Conservation (phyloP, 495 filamentous ascomycete genomes). For the Trichoderma erinaceum region DNA sequence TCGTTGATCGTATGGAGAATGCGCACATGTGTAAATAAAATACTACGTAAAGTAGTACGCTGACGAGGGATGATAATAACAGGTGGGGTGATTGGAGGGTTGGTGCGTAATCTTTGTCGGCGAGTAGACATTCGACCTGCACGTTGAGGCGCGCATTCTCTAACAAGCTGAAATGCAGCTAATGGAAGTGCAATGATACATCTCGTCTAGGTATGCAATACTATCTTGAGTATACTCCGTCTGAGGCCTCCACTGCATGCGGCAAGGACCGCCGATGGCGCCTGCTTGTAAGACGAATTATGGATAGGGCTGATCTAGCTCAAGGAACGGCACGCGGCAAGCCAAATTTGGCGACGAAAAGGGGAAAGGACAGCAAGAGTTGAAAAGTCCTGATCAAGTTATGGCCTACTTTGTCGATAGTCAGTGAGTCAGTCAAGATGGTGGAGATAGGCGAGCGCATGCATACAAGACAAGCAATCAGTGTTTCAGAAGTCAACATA, state of each 20-base stretch:
- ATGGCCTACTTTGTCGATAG: neutral
- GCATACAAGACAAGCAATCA: neutral
- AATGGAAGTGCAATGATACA: neutral
- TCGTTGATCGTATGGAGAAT: neutral
- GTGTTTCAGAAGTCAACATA: neutral
- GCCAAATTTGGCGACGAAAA: constrained; percentile 5
- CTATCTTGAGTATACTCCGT: neutral
- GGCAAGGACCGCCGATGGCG: neutral
- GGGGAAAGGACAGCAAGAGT: neutral
- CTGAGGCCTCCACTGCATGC: constrained; percentile 9
- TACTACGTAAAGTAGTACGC: neutral
- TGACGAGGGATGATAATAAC: neutral
- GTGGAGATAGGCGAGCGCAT: neutral
- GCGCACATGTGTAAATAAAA: neutral
- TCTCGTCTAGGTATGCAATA: neutral
- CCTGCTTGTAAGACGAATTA: neutral
- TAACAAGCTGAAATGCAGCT: constrained; percentile 8
- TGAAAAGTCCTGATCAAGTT: neutral
- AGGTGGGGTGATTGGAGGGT: neutral
- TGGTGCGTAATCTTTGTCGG: neutral
- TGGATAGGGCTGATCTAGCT: neutral
- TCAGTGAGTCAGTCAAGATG: neutral
- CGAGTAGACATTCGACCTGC: neutral
- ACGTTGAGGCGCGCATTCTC: neutral
- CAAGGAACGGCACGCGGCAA: neutral